Evolutionary conservation across 768 basidiomycete species (phyloP).

Genomic region (Pisolithus microcarpus): DNA sequence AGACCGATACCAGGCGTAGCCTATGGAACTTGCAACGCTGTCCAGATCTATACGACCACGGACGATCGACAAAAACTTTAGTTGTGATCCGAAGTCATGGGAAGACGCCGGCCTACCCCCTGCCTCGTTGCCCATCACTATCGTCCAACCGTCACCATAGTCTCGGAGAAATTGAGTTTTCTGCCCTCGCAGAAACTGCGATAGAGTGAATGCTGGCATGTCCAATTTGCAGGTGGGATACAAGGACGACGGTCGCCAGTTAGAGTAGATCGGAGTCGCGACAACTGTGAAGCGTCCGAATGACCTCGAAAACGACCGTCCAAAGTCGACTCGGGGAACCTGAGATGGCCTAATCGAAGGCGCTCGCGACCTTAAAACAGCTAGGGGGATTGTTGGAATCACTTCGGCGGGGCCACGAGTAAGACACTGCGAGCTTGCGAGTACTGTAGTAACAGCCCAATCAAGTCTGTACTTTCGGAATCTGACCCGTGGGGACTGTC

Average conservation of each 20-base stretch:
- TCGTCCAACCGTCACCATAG: constrained; percentile 60
- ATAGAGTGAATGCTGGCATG: constrained; percentile 23
- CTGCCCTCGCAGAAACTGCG: constrained; percentile 36
- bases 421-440: no score
- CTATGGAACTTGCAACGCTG: constrained; percentile 78
- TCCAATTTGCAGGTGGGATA: not conserved
- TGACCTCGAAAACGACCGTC: not conserved
- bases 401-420: no score
- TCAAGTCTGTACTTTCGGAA: no score
- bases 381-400: not conserved
- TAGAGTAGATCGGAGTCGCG: no score
- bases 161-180: constrained; percentile 60
- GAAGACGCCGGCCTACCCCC: constrained; percentile 51
- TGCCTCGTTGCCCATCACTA: constrained; percentile 95
- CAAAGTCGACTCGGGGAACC: not conserved
- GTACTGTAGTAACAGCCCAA: no score
- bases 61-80: not conserved
- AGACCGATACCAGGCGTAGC: constrained; percentile 70
- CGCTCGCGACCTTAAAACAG: not conserved
- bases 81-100: not conserved
- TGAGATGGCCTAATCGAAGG: not conserved
- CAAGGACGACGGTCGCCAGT: no score
- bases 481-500: no score
- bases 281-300: not conserved
- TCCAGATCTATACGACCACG: constrained; percentile 65